Evolutionary conservation across 129 eudicot species (phyloP).

Genomic region (Ambrosia artemisiifolia): DNA sequence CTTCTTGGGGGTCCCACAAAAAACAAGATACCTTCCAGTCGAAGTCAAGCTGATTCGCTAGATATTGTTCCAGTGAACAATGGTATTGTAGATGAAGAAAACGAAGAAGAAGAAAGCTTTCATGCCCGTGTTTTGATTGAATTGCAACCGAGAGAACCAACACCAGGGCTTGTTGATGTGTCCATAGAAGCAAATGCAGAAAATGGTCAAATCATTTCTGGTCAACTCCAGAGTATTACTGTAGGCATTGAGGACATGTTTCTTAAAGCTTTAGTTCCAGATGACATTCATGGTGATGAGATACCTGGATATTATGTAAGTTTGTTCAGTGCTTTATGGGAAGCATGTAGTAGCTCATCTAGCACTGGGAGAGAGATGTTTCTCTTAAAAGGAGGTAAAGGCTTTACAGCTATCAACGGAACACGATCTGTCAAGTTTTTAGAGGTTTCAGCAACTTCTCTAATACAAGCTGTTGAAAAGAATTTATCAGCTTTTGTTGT

Average conservation of each 20-base stretch:
- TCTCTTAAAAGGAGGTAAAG: slow-evolving; percentile 79
- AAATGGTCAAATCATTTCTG: slow-evolving; percentile 70
- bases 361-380: slow-evolving; percentile 85
- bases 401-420: slow-evolving; percentile 70
- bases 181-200: slow-evolving; percentile 78
- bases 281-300: slow-evolving; percentile 41
- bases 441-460: slow-evolving; percentile 56
- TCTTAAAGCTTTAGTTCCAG: slow-evolving; percentile 64
- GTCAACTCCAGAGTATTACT: slow-evolving; percentile 60
- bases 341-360: slow-evolving; percentile 80
- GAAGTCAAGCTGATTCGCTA: slow-evolving; percentile 48
- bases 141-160: slow-evolving; percentile 84
- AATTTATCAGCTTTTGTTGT: slow-evolving; percentile 73
- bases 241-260: slow-evolving; percentile 99
- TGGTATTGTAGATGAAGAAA: slow-evolving; percentile 34
- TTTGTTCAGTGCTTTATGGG: slow-evolving; percentile 88
- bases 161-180: slow-evolving; percentile 83
- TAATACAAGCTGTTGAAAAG: slow-evolving; percentile 66
- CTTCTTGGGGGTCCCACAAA: slow-evolving; percentile 66
- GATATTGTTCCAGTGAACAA: slow-evolving; percentile 60
- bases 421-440: slow-evolving; percentile 91
- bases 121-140: slow-evolving; percentile 61
- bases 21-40: slow-evolving; percentile 24
- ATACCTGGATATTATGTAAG: slow-evolving; percentile 46
- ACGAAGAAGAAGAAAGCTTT: slow-evolving; percentile 39